Evolutionary conservation across 177 flowering plant species (phyloP).

Genomic region (Vitis hybrid): DNA sequence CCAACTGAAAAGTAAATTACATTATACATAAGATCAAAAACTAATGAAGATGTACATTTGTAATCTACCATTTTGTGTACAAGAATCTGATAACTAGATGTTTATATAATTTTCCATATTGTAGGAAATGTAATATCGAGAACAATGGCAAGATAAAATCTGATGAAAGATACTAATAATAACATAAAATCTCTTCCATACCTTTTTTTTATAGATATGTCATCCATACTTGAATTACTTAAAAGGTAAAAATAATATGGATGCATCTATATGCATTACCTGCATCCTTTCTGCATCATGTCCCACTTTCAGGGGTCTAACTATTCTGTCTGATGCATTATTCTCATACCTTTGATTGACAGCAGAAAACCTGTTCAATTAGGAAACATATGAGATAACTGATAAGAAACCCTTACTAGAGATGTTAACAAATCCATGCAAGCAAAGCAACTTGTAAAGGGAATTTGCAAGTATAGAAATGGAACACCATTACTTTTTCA

Average conservation of each 20-base stretch:
- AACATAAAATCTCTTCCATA: too few species aligned
- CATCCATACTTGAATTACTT: neutral
- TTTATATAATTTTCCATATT: too few species aligned
- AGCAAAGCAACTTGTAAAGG: neutral
- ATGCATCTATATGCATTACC: constrained; percentile 24
- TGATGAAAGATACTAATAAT: too few species aligned
- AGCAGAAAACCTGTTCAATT: constrained; percentile 42
- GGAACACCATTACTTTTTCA: constrained; percentile 58
- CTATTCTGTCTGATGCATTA: constrained; percentile 56
- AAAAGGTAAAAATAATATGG: neutral
- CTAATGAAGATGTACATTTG: too few species aligned
- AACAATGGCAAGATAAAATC: too few species aligned
- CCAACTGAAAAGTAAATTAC: too few species aligned
- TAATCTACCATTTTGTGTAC: too few species aligned
- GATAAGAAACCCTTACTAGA: neutral
- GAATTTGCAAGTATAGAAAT: neutral
- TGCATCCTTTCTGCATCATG: constrained; percentile 46
- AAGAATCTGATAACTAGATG: too few species aligned
- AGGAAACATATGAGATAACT: neutral
- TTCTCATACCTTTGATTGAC: constrained; percentile 51
- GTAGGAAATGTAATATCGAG: too few species aligned
- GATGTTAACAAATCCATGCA: neutral
- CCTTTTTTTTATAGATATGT: too few species aligned
- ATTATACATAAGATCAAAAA: too few species aligned
- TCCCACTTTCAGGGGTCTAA: constrained; percentile 52